These are phyloP conservation scores for Aspergillus sp. DNA, from an alignment of 2,329 filamentous ascomycete genomes.

Conservation along the genomic window DNA sequence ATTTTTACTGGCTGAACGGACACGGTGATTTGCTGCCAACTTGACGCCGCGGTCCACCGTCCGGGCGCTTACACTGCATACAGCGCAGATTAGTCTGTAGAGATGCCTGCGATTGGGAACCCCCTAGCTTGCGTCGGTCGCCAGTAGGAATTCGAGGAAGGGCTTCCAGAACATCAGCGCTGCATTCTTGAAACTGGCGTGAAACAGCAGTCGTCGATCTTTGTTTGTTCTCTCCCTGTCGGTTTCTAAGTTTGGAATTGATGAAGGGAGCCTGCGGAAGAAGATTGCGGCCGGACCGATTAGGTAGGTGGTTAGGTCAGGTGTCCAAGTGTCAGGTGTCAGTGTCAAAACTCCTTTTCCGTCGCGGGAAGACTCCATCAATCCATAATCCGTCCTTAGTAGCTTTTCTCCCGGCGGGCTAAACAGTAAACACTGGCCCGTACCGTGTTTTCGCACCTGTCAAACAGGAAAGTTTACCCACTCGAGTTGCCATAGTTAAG, in stretches of 20 bases:
- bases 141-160: slow-evolving; percentile 8
- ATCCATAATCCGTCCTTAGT: too few species aligned
- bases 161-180: slow-evolving; percentile 9
- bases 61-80: not conserved
- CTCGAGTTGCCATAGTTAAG: too few species aligned
- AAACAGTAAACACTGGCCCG: too few species aligned
- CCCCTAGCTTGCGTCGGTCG: not conserved
- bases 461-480: not conserved
- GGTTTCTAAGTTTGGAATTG: slow-evolving; percentile 6
- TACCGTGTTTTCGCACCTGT: not conserved
- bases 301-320: not conserved
- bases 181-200: slow-evolving; percentile 11
- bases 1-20: not conserved
- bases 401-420: too few species aligned
- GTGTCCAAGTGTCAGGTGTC: too few species aligned
- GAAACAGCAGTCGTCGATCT: slow-evolving; percentile 4
- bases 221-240: not conserved
- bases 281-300: not conserved
- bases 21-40: not conserved
- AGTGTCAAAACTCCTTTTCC: too few species aligned
- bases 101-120: not conserved
- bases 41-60: not conserved
- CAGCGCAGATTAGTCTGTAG: not conserved
- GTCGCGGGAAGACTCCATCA: not conserved
- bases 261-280: not conserved